A percentile compares a stretch with the other conserved stretches of the same genome.
Conservation (phyloP, 176 grass and related monocot genomes). For the Tillandsia leiboldiana region DNA sequence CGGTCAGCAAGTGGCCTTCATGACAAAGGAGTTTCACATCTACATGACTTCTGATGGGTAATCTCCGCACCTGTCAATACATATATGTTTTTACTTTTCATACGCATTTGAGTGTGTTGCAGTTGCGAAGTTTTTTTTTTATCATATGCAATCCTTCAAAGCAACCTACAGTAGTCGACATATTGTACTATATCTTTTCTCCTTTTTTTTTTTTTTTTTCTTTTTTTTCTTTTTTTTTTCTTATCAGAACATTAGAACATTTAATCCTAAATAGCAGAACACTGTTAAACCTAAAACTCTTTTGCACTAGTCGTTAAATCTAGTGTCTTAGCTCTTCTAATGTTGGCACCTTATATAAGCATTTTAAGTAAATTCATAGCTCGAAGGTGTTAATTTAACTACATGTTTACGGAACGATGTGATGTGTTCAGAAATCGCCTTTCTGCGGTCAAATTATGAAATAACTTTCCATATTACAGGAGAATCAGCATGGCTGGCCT, state of each 20-base stretch:
- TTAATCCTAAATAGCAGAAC: too few relatives aligned
- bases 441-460: background rate
- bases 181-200: too few relatives aligned
- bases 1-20: slow-evolving; percentile 82
- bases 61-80: slow-evolving; percentile 13
- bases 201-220: too few relatives aligned
- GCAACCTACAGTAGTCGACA: too few relatives aligned
- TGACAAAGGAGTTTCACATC: slow-evolving; percentile 88
- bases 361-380: too few relatives aligned
- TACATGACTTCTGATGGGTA: slow-evolving; percentile 99
- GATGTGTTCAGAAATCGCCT: too few relatives aligned
- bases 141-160: background rate
- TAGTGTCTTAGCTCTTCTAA: background rate
- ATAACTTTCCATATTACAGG: slow-evolving; percentile 42
- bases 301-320: background rate
- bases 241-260: too few relatives aligned
- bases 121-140: background rate
- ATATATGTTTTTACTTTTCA: background rate
- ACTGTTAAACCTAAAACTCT: too few relatives aligned
- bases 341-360: background rate
- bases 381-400: background rate
- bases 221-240: too few relatives aligned
- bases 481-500: slow-evolving; percentile 99
- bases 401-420: too few relatives aligned
- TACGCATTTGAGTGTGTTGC: background rate